phyloP scores from a whole-genome alignment of 2,329 filamentous ascomycete genomes.

The Neospermospora avenae region DNA sequence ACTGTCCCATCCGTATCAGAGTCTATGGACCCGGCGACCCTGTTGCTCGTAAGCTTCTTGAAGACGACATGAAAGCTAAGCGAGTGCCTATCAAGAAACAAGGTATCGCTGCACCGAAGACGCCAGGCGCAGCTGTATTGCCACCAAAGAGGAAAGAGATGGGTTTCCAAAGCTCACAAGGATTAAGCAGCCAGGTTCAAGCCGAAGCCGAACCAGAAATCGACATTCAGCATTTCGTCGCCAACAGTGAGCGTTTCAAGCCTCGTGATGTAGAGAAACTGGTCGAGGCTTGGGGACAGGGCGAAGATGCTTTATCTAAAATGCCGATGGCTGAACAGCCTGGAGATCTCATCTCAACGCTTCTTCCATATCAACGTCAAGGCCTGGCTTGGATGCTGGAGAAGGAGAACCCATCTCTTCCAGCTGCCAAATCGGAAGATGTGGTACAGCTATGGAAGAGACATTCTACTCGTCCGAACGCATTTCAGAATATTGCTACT shows the following conservation, averaged over 20 bases:
- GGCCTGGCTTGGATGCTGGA: conserved; percentile 78
- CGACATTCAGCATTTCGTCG: conserved; percentile 53
- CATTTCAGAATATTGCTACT: conserved; percentile 67
- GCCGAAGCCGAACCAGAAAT: conserved; percentile 18
- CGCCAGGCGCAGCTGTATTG: conserved; percentile 34
- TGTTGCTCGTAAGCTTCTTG: conserved; percentile 50
- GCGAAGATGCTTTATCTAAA: conserved; percentile 63
- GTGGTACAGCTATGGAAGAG: conserved; percentile 77
- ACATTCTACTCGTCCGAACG: conserved; percentile 35
- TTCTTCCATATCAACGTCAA: conserved; percentile 77
- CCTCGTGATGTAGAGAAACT: conserved; percentile 66
- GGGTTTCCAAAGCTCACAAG: conserved; percentile 26
- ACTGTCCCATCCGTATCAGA: conserved; percentile 68
- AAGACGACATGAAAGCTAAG: conserved; percentile 59
- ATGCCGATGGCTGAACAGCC: conserved; percentile 75
- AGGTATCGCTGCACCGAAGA: conserved; percentile 40
- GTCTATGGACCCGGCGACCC: conserved; percentile 66
- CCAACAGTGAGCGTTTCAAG: conserved; percentile 64
- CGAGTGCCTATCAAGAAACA: conserved; percentile 49
- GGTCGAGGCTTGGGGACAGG: conserved; percentile 50
- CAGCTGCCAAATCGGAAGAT: conserved; percentile 54
- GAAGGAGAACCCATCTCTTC: conserved; percentile 69
- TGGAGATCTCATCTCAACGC: conserved; percentile 55
- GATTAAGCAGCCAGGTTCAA: conserved; percentile 16
- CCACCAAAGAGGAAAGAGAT: conserved; percentile 41